These are phyloP conservation scores for Trichomonascaceae sp. DNA, from an alignment of 1,139 yeast species.

Conservation along the genomic window DNA sequence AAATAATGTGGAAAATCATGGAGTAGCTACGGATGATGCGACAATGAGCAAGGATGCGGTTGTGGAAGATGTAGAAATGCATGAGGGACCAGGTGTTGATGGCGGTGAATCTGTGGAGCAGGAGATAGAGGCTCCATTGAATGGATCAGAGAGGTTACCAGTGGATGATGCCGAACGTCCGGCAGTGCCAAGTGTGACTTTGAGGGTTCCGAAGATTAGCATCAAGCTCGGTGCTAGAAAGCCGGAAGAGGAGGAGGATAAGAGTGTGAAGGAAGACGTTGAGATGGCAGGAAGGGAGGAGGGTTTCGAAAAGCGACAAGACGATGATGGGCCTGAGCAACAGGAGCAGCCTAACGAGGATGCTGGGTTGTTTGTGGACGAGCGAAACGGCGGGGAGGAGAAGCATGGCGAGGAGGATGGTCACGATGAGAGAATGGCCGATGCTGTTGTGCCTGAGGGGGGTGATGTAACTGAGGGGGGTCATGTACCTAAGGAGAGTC, in stretches of 20 bases:
- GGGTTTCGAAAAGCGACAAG: slow-evolving; percentile 7
- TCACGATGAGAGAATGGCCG: background rate
- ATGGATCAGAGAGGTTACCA: background rate
- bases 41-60: background rate
- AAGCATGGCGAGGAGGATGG: background rate
- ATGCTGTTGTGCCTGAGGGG: background rate
- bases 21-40: background rate
- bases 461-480: background rate
- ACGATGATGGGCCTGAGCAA: background rate
- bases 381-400: background rate
- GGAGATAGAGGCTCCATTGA: background rate
- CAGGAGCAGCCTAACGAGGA: background rate
- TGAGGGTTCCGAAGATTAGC: background rate
- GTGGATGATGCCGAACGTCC: background rate
- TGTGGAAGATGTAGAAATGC: background rate
- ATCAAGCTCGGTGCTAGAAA: background rate
- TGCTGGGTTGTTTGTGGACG: background rate
- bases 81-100: background rate
- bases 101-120: background rate
- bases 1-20: background rate
- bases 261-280: background rate
- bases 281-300: slow-evolving; percentile 9
- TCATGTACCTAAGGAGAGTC: background rate
- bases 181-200: background rate
- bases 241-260: background rate